phyloP scores from a whole-genome alignment of 192 early-diverging fungal species.

The Gigaspora rosea region DNA sequence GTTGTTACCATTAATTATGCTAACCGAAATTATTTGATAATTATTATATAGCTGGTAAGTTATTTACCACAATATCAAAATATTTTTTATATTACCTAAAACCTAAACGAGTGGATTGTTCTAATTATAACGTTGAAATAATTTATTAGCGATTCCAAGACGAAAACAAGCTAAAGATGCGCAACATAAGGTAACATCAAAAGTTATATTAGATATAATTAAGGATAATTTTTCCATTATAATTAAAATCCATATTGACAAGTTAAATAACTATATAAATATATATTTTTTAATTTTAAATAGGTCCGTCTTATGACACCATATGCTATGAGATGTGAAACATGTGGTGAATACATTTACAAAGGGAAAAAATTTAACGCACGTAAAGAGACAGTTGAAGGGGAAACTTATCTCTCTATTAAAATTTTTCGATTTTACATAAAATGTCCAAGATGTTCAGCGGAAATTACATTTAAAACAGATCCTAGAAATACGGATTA shows the following conservation, averaged over 20 bases:
- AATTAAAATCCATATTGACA: no score
- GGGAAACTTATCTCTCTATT: constrained; percentile 72
- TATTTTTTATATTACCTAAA: no score
- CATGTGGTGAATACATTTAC: constrained; percentile 96
- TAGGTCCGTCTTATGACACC: constrained; percentile 87
- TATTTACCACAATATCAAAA: no score
- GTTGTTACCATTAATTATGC: neutral
- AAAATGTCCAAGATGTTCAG: constrained; percentile 91
- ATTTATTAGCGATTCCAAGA: constrained; percentile 57
- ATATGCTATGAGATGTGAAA: constrained; percentile 97
- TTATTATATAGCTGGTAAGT: no score
- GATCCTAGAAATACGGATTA: constrained; percentile 96
- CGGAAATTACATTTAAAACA: constrained; percentile 98
- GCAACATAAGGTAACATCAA: constrained; percentile 79
- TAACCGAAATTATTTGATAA: neutral
- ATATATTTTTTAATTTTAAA: no score
- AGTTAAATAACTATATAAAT: no score
- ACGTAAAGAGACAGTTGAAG: constrained; percentile 83
- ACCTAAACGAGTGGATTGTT: neutral
- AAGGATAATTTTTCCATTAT: no score
- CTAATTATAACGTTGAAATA: neutral
- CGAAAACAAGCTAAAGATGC: constrained; percentile 78
- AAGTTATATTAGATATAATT: no score
- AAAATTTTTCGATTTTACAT: constrained; percentile 78
- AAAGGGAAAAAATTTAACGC: constrained; percentile 99